A percentile compares a stretch with the other conserved stretches of the same genome.
Conservation (phyloP, 2,329 filamentous ascomycete genomes). For the Cladosporium colombiae region DNA sequence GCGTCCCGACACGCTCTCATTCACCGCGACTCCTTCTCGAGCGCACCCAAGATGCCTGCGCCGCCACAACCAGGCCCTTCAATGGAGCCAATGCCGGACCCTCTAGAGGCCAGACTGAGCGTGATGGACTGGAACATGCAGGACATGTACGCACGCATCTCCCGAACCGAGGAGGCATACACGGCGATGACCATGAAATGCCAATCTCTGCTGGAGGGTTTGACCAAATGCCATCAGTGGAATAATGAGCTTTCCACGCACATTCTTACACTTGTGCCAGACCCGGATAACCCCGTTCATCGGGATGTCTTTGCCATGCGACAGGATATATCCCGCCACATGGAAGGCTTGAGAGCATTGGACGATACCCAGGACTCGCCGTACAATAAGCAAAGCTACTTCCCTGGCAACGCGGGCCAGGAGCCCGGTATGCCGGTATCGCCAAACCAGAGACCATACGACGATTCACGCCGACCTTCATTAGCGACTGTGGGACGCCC, state of each 20-base stretch:
- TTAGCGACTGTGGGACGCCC: constrained; percentile 63
- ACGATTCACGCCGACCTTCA: constrained; percentile 75
- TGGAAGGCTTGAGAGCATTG: constrained; percentile 57
- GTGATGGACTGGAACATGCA: constrained; percentile 80
- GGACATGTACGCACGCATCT: constrained; percentile 73
- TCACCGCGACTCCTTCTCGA: constrained; percentile 82
- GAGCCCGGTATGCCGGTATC: constrained; percentile 64
- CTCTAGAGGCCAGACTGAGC: constrained; percentile 71
- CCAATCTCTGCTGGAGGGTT: constrained; percentile 76
- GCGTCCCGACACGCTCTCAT: constrained; percentile 92
- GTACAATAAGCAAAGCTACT: constrained; percentile 43
- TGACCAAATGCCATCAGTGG: constrained; percentile 74
- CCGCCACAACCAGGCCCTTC: constrained; percentile 76
- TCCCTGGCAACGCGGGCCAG: constrained; percentile 35
- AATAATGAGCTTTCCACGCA: constrained; percentile 81
- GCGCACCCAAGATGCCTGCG: constrained; percentile 64
- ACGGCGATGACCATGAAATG: constrained; percentile 78
- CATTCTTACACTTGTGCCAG: constrained; percentile 71
- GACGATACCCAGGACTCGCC: constrained; percentile 64
- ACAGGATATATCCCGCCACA: constrained; percentile 62
- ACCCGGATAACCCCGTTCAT: constrained; percentile 73
- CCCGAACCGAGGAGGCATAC: constrained; percentile 80
- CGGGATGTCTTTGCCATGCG: constrained; percentile 69
- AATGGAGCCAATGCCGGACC: constrained; percentile 74
- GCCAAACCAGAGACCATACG: constrained; percentile 81